Evolutionary conservation across 257 asterid genomes (phyloP).

Genomic region (Oldenlandia corymbosa): DNA sequence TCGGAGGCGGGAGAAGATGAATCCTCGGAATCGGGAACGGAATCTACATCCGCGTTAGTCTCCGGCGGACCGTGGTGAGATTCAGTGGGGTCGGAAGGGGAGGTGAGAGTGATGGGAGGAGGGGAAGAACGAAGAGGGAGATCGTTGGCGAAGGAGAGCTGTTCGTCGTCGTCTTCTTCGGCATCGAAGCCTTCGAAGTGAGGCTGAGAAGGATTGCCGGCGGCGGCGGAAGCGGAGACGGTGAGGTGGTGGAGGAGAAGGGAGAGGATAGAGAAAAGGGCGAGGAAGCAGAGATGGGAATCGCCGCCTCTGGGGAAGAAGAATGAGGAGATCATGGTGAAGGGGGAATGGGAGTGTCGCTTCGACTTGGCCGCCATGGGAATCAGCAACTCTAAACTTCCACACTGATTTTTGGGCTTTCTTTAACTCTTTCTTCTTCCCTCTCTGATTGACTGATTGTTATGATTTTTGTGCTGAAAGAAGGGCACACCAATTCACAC

Average conservation of each 20-base stretch:
- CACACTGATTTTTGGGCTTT: too few relatives aligned
- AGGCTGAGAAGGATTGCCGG: conserved; percentile 37
- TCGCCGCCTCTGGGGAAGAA: conserved; percentile 47
- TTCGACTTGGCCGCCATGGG: conserved; percentile 45
- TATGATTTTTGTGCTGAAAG: too few relatives aligned
- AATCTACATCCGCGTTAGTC: not conserved
- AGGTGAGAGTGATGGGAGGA: conserved; percentile 54
- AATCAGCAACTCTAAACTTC: too few relatives aligned
- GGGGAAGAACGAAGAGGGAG: conserved; percentile 54
- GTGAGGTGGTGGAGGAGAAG: conserved; percentile 64
- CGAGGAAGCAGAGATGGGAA: conserved; percentile 39
- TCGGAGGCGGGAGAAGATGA: conserved; percentile 26
- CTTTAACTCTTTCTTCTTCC: too few relatives aligned
- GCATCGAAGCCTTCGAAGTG: conserved; percentile 95
- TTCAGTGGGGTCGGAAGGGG: conserved; percentile 42
- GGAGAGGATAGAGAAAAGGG: conserved; percentile 51
- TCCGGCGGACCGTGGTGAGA: conserved; percentile 72
- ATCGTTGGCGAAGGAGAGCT: conserved; percentile 42
- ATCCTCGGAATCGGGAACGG: not conserved
- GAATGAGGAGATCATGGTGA: conserved; percentile 27
- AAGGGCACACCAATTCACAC: too few relatives aligned
- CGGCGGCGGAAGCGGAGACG: conserved; percentile 41
- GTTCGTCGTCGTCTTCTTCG: conserved; percentile 49
- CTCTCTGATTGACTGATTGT: too few relatives aligned
- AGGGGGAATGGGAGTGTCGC: conserved; percentile 18